A percentile compares a stretch with the other conserved stretches of the same genome.
Conservation (phyloP, 352 stramenopile genomes). For the Pythium brassicae region DNA sequence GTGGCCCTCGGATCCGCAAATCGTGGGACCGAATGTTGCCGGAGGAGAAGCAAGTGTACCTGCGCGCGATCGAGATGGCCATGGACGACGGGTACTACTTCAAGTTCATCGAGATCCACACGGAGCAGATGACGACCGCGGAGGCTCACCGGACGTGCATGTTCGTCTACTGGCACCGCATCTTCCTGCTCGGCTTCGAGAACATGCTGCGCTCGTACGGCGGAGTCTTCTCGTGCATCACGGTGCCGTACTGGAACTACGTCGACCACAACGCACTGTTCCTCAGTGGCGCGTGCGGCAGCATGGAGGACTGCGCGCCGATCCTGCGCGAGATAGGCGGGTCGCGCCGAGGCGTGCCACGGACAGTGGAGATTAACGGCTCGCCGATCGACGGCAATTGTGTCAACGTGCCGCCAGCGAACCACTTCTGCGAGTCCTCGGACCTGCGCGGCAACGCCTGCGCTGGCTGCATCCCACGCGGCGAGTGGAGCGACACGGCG, state of each 20-base stretch:
- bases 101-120: constrained; percentile 87
- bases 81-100: constrained; percentile 86
- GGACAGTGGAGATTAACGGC: constrained; percentile 63
- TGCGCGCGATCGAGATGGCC: constrained; percentile 57
- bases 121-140: constrained; percentile 71
- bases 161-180: constrained; percentile 87
- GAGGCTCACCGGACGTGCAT: constrained; percentile 86
- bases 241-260: constrained; percentile 87
- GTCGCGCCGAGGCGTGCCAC: constrained; percentile 26
- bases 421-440: constrained; percentile 81
- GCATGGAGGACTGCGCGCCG: constrained; percentile 68
- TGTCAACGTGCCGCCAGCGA: constrained; percentile 30
- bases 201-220: constrained; percentile 83
- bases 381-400: constrained; percentile 58
- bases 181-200: constrained; percentile 78
- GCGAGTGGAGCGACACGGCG: constrained; percentile 38
- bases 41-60: constrained; percentile 68
- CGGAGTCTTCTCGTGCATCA: constrained; percentile 80
- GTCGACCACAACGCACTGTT: constrained; percentile 77
- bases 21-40: constrained; percentile 62
- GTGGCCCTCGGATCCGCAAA: constrained; percentile 70
- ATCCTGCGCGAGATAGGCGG: constrained; percentile 72
- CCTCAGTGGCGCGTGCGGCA: constrained; percentile 48
- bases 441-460: constrained; percentile 30
- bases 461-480: constrained; percentile 65